These are phyloP conservation scores for Malassezia cuniculi DNA, from an alignment of 1,284 basidiomycete genomes.

Conservation along the genomic window DNA sequence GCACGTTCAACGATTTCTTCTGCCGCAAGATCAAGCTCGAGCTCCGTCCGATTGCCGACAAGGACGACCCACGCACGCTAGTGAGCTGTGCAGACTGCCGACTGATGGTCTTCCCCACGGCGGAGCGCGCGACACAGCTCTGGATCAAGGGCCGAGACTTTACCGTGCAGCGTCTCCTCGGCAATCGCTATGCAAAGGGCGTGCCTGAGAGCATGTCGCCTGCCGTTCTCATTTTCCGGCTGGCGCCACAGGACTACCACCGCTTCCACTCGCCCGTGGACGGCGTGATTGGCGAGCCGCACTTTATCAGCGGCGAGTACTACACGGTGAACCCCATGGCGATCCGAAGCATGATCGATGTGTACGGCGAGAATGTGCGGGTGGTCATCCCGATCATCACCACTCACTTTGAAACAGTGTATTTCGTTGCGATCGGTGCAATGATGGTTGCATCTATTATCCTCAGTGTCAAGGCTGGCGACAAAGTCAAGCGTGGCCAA, in stretches of 20 bases:
- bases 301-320: slow-evolving; percentile 46
- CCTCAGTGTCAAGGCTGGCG: slow-evolving; percentile 70
- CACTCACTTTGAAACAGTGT: slow-evolving; percentile 20
- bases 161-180: slow-evolving; percentile 63
- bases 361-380: slow-evolving; percentile 81
- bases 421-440: slow-evolving; percentile 46
- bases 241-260: slow-evolving; percentile 79
- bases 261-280: slow-evolving; percentile 87
- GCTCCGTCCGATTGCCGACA: slow-evolving; percentile 64
- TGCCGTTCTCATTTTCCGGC: slow-evolving; percentile 60
- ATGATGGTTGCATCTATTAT: slow-evolving; percentile 56
- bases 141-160: slow-evolving; percentile 99
- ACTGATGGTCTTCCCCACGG: slow-evolving; percentile 78
- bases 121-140: slow-evolving; percentile 67
- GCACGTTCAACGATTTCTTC: slow-evolving; percentile 79
- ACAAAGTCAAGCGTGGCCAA: slow-evolving; percentile 64
- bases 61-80: slow-evolving; percentile 60
- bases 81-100: slow-evolving; percentile 86
- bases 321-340: slow-evolving; percentile 58
- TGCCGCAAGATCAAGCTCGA: slow-evolving; percentile 75
- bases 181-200: slow-evolving; percentile 48
- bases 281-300: slow-evolving; percentile 53
- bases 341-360: slow-evolving; percentile 65
- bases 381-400: slow-evolving; percentile 45
- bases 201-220: not conserved